These are phyloP conservation scores for Trichoderma sp. DNA, from an alignment of 2,329 filamentous ascomycete genomes.

Conservation along the genomic window DNA sequence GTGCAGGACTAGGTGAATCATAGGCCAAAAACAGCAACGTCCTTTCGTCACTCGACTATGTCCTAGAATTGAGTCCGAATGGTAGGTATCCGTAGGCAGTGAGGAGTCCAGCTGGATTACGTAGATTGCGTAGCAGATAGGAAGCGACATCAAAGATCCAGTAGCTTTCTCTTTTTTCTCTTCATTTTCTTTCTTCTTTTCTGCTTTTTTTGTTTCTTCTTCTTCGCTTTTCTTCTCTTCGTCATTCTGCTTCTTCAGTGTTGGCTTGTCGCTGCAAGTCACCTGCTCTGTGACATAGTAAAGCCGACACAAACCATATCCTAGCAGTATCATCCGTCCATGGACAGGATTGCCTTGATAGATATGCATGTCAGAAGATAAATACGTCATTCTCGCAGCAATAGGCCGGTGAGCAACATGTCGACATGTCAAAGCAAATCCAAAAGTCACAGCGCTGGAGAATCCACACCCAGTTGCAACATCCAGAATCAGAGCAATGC, in stretches of 20 bases:
- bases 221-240: neutral
- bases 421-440: constrained; percentile 20
- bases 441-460: constrained; percentile 21
- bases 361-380: neutral
- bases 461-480: constrained; percentile 5
- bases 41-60: constrained; percentile 3
- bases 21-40: neutral
- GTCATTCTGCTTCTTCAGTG: neutral
- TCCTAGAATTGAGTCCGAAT: neutral
- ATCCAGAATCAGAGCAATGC: neutral
- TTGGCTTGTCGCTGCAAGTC: neutral
- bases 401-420: neutral
- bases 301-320: neutral
- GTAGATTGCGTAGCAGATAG: neutral
- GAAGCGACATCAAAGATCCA: neutral
- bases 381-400: constrained; percentile 15
- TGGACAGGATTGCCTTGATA: neutral
- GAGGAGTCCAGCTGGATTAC: neutral
- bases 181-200: neutral
- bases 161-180: neutral
- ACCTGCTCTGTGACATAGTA: neutral
- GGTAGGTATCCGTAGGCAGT: neutral
- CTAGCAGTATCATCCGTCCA: neutral
- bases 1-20: neutral
- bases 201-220: neutral